Conservation (phyloP, 1,284 basidiomycete species). For the Tilletiaria anomala region DNA sequence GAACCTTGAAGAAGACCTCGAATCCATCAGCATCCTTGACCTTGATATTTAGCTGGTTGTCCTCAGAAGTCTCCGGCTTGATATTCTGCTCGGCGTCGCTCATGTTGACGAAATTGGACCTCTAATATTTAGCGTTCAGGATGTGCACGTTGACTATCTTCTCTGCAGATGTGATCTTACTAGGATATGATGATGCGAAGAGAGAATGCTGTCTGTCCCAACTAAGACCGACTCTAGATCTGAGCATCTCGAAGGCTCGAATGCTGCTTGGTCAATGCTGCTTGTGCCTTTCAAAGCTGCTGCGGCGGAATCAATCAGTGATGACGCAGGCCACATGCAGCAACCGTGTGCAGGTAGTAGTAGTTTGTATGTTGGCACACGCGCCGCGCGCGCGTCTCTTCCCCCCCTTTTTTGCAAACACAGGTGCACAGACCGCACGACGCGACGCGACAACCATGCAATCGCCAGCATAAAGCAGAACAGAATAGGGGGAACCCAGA, state of each 20-base stretch:
- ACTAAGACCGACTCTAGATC: too few relatives aligned
- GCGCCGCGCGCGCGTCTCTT: too few relatives aligned
- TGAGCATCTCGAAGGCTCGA: background rate
- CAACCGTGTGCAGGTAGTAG: background rate
- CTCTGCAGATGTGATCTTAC: background rate
- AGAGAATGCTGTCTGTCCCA: too few relatives aligned
- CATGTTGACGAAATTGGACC: constrained; percentile 10
- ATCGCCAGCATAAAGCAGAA: too few relatives aligned
- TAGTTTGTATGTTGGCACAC: background rate
- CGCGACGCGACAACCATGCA: too few relatives aligned
- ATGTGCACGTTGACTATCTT: background rate
- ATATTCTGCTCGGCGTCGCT: constrained; percentile 17
- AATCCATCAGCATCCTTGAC: constrained; percentile 49
- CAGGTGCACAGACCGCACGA: too few relatives aligned
- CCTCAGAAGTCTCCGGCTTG: constrained; percentile 33
- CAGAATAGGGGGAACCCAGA: too few relatives aligned
- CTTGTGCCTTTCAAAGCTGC: background rate
- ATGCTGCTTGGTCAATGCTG: background rate
- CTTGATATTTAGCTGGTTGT: constrained; percentile 40
- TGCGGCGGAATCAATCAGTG: background rate
- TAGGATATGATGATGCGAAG: background rate
- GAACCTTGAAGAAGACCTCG: constrained; percentile 97
- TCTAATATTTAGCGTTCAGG: background rate
- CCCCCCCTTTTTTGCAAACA: too few relatives aligned
- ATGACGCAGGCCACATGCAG: background rate